Evolutionary conservation across 768 basidiomycete species (phyloP).

Genomic region (Amanita jacksonii): DNA sequence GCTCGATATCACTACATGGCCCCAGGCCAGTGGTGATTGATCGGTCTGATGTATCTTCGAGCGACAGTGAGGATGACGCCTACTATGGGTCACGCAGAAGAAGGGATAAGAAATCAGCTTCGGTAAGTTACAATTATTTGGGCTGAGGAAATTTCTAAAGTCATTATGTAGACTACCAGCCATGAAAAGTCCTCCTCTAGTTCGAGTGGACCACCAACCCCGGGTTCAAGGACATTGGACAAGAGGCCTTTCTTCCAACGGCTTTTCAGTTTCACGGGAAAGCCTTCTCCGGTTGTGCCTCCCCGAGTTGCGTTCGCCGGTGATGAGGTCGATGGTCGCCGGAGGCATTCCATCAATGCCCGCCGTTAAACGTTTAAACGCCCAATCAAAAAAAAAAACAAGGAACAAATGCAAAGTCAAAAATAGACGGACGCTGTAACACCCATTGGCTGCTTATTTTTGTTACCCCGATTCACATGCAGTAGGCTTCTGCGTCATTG

Average conservation of each 20-base stretch:
- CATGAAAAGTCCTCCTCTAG: constrained; percentile 43
- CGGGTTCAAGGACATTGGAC: constrained; percentile 17
- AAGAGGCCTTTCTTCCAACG: constrained; percentile 58
- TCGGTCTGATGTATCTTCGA: constrained; percentile 1
- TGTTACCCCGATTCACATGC: not conserved
- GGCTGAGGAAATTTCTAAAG: constrained; percentile 4
- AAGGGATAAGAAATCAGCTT: constrained; percentile 54
- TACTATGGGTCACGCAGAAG: constrained; percentile 3
- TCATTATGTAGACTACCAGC: constrained; percentile 22
- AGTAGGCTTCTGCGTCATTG: too few species aligned
- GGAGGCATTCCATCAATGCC: constrained; percentile 42
- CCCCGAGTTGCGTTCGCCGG: constrained; percentile 26
- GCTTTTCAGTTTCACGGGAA: constrained; percentile 42
- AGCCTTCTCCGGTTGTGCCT: constrained; percentile 32
- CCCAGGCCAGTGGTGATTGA: constrained; percentile 1
- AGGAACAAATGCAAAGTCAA: not conserved
- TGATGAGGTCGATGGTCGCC: constrained; percentile 29
- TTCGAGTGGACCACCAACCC: too few species aligned
- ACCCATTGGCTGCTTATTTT: not conserved
- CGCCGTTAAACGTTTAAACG: constrained; percentile 1
- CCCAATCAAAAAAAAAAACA: not conserved
- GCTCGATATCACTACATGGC: not conserved
- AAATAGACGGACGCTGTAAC: constrained; percentile 1
- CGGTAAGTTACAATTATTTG: constrained; percentile 40
- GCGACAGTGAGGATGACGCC: constrained; percentile 1